phyloP scores from a whole-genome alignment of 352 stramenopile species.

The Stephanocyclus meneghinianus region DNA sequence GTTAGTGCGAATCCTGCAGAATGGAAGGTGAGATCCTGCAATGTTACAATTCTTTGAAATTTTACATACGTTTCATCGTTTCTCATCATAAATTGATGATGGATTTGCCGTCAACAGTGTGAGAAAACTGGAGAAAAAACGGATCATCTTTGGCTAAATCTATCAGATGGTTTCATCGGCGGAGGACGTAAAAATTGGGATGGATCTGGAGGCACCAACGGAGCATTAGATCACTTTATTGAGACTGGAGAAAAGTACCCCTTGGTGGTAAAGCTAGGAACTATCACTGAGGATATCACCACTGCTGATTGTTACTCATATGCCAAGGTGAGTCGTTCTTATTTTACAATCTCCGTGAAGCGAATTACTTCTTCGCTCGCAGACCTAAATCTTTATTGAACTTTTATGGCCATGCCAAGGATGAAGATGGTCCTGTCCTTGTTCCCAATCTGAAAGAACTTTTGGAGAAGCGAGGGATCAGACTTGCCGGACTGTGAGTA shows the following conservation, averaged over 20 bases:
- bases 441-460: slow-evolving; percentile 93
- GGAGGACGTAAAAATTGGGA: slow-evolving; percentile 93
- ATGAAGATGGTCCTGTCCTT: slow-evolving; percentile 96
- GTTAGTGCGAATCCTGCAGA: slow-evolving; percentile 73
- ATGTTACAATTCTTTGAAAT: background rate
- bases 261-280: slow-evolving; percentile 97
- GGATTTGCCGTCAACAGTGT: slow-evolving; percentile 61
- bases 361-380: no score
- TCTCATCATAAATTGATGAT: background rate
- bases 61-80: background rate
- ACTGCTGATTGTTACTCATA: slow-evolving; percentile 98
- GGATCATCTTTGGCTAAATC: slow-evolving; percentile 99
- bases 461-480: slow-evolving; percentile 93
- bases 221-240: slow-evolving; percentile 93
- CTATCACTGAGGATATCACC: slow-evolving; percentile 88
- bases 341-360: no score
- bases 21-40: slow-evolving; percentile 60
- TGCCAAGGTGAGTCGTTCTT: slow-evolving; percentile 55
- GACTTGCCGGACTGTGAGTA: slow-evolving; percentile 82
- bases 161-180: slow-evolving; percentile 88
- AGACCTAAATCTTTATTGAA: no score
- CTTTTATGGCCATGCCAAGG: slow-evolving; percentile 35
- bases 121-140: slow-evolving; percentile 89
- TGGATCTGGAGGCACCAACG: slow-evolving; percentile 92
- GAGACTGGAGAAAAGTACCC: slow-evolving; percentile 91